These are phyloP conservation scores for Zygoascus biomembranicola DNA, from an alignment of 805 yeast genomes.

Conservation along the genomic window DNA sequence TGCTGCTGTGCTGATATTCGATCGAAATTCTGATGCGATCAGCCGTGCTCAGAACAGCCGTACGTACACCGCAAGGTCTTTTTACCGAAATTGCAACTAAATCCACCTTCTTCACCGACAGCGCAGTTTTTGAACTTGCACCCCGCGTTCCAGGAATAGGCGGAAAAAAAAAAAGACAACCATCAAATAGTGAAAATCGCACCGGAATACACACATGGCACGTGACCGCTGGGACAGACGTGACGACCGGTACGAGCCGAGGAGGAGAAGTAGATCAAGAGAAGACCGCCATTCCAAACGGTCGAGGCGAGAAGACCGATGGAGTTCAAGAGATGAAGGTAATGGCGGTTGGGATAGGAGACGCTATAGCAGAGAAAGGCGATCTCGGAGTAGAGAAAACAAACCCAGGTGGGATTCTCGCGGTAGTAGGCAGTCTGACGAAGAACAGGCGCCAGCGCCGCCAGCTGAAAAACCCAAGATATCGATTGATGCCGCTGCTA, in stretches of 20 bases:
- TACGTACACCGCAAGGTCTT: too few relatives aligned
- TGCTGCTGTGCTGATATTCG: too few relatives aligned
- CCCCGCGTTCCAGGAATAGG: too few relatives aligned
- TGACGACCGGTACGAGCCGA: not conserved
- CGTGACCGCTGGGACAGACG: not conserved
- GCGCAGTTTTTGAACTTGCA: too few relatives aligned
- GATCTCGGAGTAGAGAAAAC: not conserved
- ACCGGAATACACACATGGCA: not conserved
- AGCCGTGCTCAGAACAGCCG: too few relatives aligned
- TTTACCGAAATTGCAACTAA: too few relatives aligned
- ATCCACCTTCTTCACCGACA: too few relatives aligned
- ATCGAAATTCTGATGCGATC: too few relatives aligned
- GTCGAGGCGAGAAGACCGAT: not conserved
- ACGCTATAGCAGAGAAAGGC: not conserved
- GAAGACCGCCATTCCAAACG: not conserved
- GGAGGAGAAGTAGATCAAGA: not conserved
- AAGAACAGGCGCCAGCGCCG: not conserved
- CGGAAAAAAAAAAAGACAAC: not conserved
- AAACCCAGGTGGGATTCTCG: not conserved
- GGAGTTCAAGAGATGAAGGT: not conserved
- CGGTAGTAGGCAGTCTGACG: not conserved
- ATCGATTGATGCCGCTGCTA: constrained; percentile 22
- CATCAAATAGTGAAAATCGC: not conserved
- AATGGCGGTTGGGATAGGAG: not conserved
- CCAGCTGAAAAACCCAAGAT: not conserved